Conservation (phyloP, 441 rosid genomes). For the Oxalis stricta region DNA sequence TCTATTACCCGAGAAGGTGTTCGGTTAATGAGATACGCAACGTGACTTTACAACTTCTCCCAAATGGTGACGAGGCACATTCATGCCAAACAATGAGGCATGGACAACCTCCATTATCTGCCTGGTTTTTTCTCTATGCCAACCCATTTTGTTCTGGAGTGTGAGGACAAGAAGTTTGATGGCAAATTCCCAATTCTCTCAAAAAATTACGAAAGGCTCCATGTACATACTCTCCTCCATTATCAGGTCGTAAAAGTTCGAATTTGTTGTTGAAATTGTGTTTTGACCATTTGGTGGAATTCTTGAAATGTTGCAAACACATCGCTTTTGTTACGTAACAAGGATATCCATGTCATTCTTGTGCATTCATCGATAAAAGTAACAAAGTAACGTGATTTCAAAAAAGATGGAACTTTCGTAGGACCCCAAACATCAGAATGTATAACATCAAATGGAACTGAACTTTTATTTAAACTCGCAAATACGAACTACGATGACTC, state of each 20-base stretch:
- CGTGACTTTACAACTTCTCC: not conserved
- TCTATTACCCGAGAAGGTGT: not conserved
- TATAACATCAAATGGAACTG: not conserved
- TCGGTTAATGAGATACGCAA: not conserved
- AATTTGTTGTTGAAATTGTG: not conserved
- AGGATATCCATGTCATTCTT: not conserved
- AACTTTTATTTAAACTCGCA: not conserved
- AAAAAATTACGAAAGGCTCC: not conserved
- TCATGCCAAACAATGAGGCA: not conserved
- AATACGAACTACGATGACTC: not conserved
- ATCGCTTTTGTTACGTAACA: not conserved
- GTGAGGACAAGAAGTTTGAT: not conserved
- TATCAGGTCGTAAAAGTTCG: not conserved
- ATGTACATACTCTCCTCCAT: not conserved
- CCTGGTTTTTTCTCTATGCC: not conserved
- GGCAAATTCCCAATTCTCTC: not conserved
- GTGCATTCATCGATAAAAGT: not conserved
- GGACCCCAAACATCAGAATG: conserved; percentile 5
- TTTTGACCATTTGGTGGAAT: not conserved
- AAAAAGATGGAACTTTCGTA: not conserved
- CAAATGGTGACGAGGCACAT: not conserved
- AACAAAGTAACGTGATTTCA: not conserved
- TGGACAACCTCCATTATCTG: not conserved
- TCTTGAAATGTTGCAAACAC: not conserved
- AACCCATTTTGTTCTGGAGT: not conserved